Base-by-base conservation (phyloP, 2,329 filamentous ascomycete species). In the Fusarium succisae region DNA sequence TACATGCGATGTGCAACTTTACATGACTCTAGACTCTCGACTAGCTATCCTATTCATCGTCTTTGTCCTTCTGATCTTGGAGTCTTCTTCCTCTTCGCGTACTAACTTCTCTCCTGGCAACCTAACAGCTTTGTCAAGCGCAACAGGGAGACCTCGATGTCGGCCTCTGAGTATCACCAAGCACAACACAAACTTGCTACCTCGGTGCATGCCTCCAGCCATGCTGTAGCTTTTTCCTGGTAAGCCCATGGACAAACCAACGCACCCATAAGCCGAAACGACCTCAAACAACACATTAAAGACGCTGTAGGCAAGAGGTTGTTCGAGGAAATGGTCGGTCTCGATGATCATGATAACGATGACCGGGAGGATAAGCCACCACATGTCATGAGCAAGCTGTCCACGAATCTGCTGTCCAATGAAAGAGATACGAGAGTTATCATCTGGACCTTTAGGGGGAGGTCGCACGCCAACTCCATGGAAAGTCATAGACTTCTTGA, bases 361-460 rank as follows among this genome's bases (percentile, higher is more conserved):
- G 18, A 91, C 85, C 5, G 89, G 88, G 1, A 92, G 80, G 7
- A 89, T 87, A 20, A 93, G 87, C 83, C 87, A 90, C 91, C 91
- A 92, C 22, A 93, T 83, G 76, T 93, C 91, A 78, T 92, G 90
- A 37, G 89, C 88, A 5, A 93, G 85, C 79, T 93, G 91, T 11
- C 87, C 87, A n/a, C 89, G 87, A 28, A 92, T 83, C 77, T 92
- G 90, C 69, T 88, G 85, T 45, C 84, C 84, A 20, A 90, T 82
- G 60, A 89, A 88, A 69, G 84, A 85, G 61, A 84, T 82, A 20
- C 82, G 84, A 13, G 84, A 86, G 51, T 79, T 77, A 26, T 79
- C 57, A 51, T 72, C 77, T 28, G 73, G 74, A 37, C 80, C 70
- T 63, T 76, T 76, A 41, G 72, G 66, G 1, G 72, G 71, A 43